phyloP scores from a whole-genome alignment of 2,329 filamentous ascomycete species.

The Fusarium penzigii region DNA sequence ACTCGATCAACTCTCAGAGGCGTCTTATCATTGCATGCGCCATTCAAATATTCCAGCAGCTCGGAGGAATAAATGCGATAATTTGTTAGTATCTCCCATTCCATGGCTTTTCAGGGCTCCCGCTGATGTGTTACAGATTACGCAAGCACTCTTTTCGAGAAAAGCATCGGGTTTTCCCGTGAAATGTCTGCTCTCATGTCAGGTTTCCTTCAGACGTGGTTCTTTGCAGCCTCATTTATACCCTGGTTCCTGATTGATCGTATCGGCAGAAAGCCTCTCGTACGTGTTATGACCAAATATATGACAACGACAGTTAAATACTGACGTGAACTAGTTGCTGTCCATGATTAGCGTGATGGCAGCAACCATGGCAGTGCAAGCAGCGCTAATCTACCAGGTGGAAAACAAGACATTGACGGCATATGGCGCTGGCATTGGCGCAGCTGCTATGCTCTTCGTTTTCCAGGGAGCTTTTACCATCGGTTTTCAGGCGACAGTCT shows the following conservation, averaged over 20 bases:
- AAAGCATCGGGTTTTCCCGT: constrained; percentile 42
- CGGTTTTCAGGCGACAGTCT: constrained; percentile 39
- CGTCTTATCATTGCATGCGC: constrained; percentile 35
- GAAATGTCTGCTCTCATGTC: constrained; percentile 52
- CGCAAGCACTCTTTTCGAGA: constrained; percentile 46
- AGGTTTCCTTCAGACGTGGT: constrained; percentile 52
- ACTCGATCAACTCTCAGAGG: constrained; percentile 34
- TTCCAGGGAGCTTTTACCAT: constrained; percentile 43
- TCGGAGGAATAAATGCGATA: constrained; percentile 51
- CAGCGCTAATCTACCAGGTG: constrained; percentile 42
- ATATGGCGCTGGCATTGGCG: constrained; percentile 37
- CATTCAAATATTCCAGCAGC: constrained; percentile 41
- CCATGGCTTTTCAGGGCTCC: no score
- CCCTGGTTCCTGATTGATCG: constrained; percentile 29
- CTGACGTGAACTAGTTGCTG: constrained; percentile 29
- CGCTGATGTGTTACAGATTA: constrained; percentile 35
- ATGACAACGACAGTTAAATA: no score
- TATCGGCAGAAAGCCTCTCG: constrained; percentile 17
- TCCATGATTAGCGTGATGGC: constrained; percentile 44
- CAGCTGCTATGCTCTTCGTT: constrained; percentile 43
- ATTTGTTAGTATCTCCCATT: constrained; percentile 35
- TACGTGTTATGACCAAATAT: not conserved
- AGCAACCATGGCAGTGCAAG: constrained; percentile 42
- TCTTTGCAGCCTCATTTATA: constrained; percentile 42
- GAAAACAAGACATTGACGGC: constrained; percentile 35